These are phyloP conservation scores for Aegilops umbellulata DNA, from an alignment of 176 grass and related monocot species.

Conservation along the genomic window DNA sequence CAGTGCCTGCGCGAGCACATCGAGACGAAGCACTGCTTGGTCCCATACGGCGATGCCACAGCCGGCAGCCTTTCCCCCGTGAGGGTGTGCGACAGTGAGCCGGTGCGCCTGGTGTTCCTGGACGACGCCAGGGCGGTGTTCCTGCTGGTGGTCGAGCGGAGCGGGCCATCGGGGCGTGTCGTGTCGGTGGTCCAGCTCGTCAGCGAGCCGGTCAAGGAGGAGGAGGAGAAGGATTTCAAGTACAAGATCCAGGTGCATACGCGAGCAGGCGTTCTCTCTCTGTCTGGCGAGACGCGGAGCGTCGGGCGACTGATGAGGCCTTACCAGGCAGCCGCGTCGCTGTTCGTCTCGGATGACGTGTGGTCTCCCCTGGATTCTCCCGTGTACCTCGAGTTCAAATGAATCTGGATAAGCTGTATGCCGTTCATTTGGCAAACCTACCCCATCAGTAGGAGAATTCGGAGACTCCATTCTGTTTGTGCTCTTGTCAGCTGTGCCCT, in stretches of 20 bases:
- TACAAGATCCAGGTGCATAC: not conserved
- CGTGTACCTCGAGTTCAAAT: not conserved
- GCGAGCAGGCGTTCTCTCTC: not conserved
- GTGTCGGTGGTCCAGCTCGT: not conserved
- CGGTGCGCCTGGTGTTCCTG: not conserved
- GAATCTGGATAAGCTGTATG: not conserved
- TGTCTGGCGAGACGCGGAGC: not conserved
- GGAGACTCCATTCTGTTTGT: not conserved
- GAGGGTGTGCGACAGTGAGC: not conserved
- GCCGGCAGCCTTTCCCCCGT: not conserved
- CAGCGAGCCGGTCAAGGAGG: not conserved
- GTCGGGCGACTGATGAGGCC: not conserved
- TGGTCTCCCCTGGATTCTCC: not conserved
- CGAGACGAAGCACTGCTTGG: not conserved
- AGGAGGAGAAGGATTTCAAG: not conserved
- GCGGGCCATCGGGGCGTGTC: not conserved
- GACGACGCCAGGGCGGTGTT: not conserved
- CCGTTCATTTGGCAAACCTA: not conserved
- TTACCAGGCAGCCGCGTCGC: not conserved
- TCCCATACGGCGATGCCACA: not conserved
- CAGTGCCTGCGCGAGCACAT: not conserved
- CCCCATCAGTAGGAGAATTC: not conserved
- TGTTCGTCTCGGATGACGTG: not conserved
- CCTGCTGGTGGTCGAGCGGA: not conserved
- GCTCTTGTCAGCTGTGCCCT: not conserved